phyloP scores from a whole-genome alignment of 768 basidiomycete species.

The Solioccasus polychromus region DNA sequence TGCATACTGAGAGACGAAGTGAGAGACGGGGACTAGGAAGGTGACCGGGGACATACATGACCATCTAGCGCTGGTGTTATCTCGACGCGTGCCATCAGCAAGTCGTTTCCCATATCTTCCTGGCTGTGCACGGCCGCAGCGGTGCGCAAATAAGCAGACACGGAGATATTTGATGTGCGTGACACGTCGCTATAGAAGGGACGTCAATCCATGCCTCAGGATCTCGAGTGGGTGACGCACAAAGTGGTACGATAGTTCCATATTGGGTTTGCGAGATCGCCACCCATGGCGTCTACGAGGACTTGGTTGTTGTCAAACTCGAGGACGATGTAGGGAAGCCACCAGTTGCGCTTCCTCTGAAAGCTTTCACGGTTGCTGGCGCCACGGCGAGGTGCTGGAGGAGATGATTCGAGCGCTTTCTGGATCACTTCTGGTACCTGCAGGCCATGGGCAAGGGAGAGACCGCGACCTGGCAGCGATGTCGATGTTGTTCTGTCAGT shows the following conservation, averaged over 20 bases:
- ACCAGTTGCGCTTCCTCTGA: conserved; percentile 90
- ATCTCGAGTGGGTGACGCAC: conserved; percentile 45
- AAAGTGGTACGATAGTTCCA: conserved; percentile 98
- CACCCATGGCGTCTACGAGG: conserved; percentile 91
- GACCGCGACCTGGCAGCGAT: conserved; percentile 59
- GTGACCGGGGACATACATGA: conserved; percentile 46
- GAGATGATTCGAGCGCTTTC: conserved; percentile 66
- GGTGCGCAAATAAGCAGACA: conserved; percentile 90
- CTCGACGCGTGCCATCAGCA: conserved; percentile 91
- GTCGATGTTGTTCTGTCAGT: not conserved
- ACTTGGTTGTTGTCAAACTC: conserved; percentile 99
- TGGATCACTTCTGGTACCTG: conserved; percentile 83
- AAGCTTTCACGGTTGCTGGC: conserved; percentile 85
- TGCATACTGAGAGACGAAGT: conserved; percentile 49
- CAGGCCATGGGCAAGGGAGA: conserved; percentile 75
- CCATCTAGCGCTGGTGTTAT: conserved; percentile 80
- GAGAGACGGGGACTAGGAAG: not conserved
- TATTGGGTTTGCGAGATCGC: conserved; percentile 83
- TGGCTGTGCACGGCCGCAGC: conserved; percentile 66
- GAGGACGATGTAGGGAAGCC: conserved; percentile 95
- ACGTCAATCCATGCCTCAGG: conserved; percentile 6
- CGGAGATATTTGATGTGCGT: conserved; percentile 85
- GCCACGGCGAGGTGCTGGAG: conserved; percentile 50
- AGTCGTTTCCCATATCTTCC: conserved; percentile 96
- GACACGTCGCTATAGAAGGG: conserved; percentile 79